Evolutionary conservation across 257 asterid species (phyloP).

Genomic region (Verbascum thapsus): DNA sequence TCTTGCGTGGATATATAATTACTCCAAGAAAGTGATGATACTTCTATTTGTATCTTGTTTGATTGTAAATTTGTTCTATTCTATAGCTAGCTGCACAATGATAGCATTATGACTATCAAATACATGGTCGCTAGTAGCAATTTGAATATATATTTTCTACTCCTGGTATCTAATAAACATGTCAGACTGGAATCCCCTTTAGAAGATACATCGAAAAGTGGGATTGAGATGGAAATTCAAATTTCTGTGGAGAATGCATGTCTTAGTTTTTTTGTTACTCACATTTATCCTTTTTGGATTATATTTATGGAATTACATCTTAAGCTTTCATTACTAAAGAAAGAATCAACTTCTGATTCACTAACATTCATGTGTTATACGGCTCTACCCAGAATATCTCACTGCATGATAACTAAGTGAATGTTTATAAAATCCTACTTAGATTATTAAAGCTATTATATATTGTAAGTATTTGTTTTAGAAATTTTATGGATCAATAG

Average conservation of each 20-base stretch:
- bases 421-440: background rate
- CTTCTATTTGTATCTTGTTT: too few species aligned
- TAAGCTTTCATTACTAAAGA: background rate
- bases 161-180: background rate
- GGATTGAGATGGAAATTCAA: too few species aligned
- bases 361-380: background rate
- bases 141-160: background rate
- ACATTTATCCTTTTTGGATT: background rate
- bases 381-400: background rate
- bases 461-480: too few species aligned
- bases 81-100: too few species aligned
- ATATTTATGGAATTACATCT: background rate
- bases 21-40: too few species aligned
- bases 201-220: too few species aligned
- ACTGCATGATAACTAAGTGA: background rate
- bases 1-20: too few species aligned
- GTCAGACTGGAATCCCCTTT: background rate
- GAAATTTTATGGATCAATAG: too few species aligned
- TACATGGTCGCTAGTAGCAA: background rate
- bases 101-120: too few species aligned
- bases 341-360: background rate
- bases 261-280: background rate
- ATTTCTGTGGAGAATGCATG: too few species aligned
- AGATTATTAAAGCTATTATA: background rate
- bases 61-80: too few species aligned